Evolutionary conservation across 345 rosid genomes (phyloP).

Genomic region (Garcia nutans): DNA sequence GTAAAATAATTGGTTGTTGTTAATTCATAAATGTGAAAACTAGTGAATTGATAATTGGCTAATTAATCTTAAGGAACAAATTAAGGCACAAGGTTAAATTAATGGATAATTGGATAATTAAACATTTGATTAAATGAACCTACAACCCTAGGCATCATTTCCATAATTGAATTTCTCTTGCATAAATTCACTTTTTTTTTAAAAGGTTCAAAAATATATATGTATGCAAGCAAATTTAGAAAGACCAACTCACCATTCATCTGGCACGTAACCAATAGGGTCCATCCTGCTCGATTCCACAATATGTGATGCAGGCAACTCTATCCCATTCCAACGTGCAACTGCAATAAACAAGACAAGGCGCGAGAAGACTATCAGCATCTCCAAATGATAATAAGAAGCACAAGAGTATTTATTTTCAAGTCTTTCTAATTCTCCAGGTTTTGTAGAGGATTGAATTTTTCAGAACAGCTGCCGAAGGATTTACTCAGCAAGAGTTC

Average conservation of each 20-base stretch:
- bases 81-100: too few relatives aligned
- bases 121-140: too few relatives aligned
- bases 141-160: too few relatives aligned
- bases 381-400: conserved; percentile 9
- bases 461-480: background rate
- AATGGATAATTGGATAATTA: too few relatives aligned
- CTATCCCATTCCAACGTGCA: conserved; percentile 70
- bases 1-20: too few relatives aligned
- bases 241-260: conserved; percentile 74
- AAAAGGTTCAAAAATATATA: too few relatives aligned
- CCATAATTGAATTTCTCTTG: too few relatives aligned
- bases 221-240: background rate
- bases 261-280: conserved; percentile 65
- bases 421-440: background rate
- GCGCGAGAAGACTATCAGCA: conserved; percentile 14
- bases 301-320: conserved; percentile 29
- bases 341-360: conserved; percentile 45
- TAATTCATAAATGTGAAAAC: too few relatives aligned
- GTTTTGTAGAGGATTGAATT: background rate
- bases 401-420: background rate
- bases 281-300: conserved; percentile 31
- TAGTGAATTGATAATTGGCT: too few relatives aligned
- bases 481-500: background rate
- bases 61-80: too few relatives aligned
- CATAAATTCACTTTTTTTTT: too few relatives aligned